Evolutionary conservation across 1,139 yeast species (phyloP), one percentile per base, ranked within the genome.

Genomic region (Meyerozyma guilliermondii): DNA sequence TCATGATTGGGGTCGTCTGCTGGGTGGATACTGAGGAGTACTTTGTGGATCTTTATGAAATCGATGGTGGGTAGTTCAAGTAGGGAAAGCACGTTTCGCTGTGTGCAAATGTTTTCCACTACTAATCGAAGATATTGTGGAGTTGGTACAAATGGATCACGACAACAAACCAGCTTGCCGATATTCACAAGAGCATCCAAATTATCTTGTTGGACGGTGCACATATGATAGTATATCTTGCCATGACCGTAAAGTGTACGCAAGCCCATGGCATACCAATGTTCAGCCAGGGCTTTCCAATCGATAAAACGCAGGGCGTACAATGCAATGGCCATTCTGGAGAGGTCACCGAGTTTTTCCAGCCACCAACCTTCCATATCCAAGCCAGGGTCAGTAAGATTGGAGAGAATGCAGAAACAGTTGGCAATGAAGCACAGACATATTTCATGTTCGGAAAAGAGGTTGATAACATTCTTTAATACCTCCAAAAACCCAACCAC

Each of bases 111-210:
- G 54, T 84, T 84, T 52, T 84, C 92, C 44, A 85, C 86, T 28
- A 85, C 89, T 62, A 84, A 70, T 52, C 84, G 72, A 59, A 85
- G 71, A 55, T 85, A 85, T 53, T 83, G 89, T 45, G 78, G 82
- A 4, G 92, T 83, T 26, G 94, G 94, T 5, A 83, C 88, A 62
- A 85, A 85, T 7, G 91, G 88, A 58, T 85, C 92, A 47, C 85
- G 77, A 54, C 91, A 84, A 44, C 81, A 76, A 8, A 85, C 91
- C 35, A 87, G 78, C 58, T 84, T 85, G 10, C 92, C 91, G 31
- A 85, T 76, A 51, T 84, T 83, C 42, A 83, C 88, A 49, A 85
- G 74, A 1, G 92, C 91, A 60, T 84, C 91, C 50, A 85, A 63
- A 50, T 84, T 83, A 58, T 85, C 89, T 59, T 81, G 85, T 56